Percentiles rank a stretch among this genome's conserved stretches.
phyloP scores from a whole-genome alignment of 2,329 filamentous ascomycete species.

The Fusarium cyanostomum region DNA sequence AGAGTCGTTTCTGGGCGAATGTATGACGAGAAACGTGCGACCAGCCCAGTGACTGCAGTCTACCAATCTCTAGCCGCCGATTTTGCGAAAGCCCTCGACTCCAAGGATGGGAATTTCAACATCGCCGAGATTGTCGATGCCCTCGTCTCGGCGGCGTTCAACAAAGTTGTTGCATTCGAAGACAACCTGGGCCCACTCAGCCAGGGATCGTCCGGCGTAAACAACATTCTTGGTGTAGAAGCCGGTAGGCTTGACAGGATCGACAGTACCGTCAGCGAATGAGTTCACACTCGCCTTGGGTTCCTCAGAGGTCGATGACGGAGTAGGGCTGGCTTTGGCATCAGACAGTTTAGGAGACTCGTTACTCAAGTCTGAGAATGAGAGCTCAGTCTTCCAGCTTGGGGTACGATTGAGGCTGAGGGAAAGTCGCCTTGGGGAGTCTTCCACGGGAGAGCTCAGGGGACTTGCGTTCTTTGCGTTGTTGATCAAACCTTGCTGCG shows the following conservation, averaged over 20 bases:
- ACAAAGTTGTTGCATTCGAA: constrained; percentile 85
- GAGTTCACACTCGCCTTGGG: constrained; percentile 39
- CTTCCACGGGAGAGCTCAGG: constrained; percentile 47
- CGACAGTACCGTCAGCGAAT: constrained; percentile 46
- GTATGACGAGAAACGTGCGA: constrained; percentile 2
- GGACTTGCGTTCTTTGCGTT: constrained; percentile 61
- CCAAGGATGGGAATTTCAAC: constrained; percentile 66
- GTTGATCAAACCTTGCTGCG: constrained; percentile 57
- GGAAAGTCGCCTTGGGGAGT: constrained; percentile 36
- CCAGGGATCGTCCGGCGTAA: constrained; percentile 77
- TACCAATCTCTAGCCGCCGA: constrained; percentile 40
- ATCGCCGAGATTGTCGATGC: constrained; percentile 70
- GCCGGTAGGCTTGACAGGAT: constrained; percentile 58
- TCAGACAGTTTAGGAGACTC: constrained; percentile 12
- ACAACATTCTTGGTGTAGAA: constrained; percentile 58
- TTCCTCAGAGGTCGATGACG: constrained; percentile 15
- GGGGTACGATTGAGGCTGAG: constrained; percentile 26
- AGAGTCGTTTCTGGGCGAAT: constrained; percentile 9
- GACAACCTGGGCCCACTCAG: constrained; percentile 80
- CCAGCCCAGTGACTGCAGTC: constrained; percentile 2
- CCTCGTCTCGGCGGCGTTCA: constrained; percentile 78
- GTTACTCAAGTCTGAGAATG: constrained; percentile 32
- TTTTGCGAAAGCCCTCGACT: constrained; percentile 55
- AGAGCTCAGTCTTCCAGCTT: constrained; percentile 34
- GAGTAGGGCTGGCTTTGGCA: constrained; percentile 16